Base-by-base conservation (phyloP, 116 monocot species). In the Posidonia oceanica region DNA sequence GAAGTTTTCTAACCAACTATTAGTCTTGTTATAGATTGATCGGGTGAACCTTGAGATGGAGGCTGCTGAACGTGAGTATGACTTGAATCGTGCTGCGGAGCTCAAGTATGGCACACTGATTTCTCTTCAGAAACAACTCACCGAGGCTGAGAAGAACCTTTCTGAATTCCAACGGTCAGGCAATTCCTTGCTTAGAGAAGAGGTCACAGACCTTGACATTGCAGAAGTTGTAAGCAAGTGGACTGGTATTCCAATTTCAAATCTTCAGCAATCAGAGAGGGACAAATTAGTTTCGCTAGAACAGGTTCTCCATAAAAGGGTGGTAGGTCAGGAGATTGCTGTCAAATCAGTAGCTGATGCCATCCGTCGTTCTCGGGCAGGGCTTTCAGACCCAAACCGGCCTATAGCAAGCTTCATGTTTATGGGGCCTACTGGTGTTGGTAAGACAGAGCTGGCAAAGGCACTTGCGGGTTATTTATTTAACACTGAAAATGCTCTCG, bases 371-470 rank as follows among this genome's bases (percentile, higher is more conserved):
- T 88, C 95, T 16, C 76, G 95, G 56, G 95, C 91, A 58, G 95
- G 95, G 2, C 83, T 95, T 8, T 85, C 88, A 7, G 90, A 94
- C 42, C 94, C 94, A 14, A 94, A 90, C 61, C 79, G 88, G 4
- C 95, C 95, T 4, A 95, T 95, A 36, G 88, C 95, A 52, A 95
- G 95, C 65, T 91, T 95, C 78, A 95, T 95, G 88, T 95, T 95
- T 67, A 86, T 88, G 88, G 95, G 95, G 36, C 95, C 95, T 0
- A 95, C 95, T 21, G 95, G 95, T 17, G 95, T 95, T n/a, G 95
- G 95, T 12, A 95, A 95, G 67, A 88, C 95, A 14, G 91, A 95
- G 61, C 88, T 95, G 42, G 95, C 84, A 13, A 95, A 95, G 75
- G 69, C 91, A 21, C 84, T 91, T 1, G 88, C 95, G 3, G 75